Percentiles rank a stretch among this genome's conserved stretches.
phyloP scores from a whole-genome alignment of 2,329 filamentous ascomycete genomes.

The Aspergillus nomiae region DNA sequence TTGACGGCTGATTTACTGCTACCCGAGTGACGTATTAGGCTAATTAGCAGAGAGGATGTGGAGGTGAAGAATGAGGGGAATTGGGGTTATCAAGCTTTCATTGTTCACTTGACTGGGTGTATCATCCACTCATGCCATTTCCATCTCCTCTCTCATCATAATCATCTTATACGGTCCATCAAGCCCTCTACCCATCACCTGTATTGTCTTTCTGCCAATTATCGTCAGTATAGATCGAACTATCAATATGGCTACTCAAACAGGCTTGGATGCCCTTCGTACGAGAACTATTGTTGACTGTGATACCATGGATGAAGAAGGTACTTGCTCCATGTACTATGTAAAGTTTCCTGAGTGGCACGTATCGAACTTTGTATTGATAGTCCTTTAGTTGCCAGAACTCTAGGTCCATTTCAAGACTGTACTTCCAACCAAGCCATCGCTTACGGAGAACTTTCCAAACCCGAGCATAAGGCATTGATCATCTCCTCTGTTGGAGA shows the following conservation, averaged over 20 bases:
- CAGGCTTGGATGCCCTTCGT: conserved; percentile 47
- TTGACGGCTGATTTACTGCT: neutral
- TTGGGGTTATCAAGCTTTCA: neutral
- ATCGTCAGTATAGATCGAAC: neutral
- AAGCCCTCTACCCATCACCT: neutral
- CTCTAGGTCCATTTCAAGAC: conserved; percentile 53
- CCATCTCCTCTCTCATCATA: neutral
- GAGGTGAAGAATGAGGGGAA: conserved; percentile 3
- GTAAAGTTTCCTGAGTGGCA: neutral
- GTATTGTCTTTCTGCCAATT: neutral
- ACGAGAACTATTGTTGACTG: conserved; percentile 52
- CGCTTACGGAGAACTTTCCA: conserved; percentile 51
- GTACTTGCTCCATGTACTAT: conserved; percentile 28
- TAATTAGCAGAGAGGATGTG: neutral
- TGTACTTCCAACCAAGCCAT: conserved; percentile 62
- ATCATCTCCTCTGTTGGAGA: conserved; percentile 23
- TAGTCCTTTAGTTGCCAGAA: conserved; percentile 42
- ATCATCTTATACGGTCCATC: neutral
- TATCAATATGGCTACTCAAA: conserved; percentile 23
- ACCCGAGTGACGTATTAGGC: neutral
- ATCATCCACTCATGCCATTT: neutral
- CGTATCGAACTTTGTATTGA: neutral
- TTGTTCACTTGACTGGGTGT: neutral
- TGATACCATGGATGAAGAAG: conserved; percentile 54
- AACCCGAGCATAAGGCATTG: conserved; percentile 38